Evolutionary conservation across 2,329 filamentous ascomycete species (phyloP).

Genomic region (Hyphodiscus sp.): DNA sequence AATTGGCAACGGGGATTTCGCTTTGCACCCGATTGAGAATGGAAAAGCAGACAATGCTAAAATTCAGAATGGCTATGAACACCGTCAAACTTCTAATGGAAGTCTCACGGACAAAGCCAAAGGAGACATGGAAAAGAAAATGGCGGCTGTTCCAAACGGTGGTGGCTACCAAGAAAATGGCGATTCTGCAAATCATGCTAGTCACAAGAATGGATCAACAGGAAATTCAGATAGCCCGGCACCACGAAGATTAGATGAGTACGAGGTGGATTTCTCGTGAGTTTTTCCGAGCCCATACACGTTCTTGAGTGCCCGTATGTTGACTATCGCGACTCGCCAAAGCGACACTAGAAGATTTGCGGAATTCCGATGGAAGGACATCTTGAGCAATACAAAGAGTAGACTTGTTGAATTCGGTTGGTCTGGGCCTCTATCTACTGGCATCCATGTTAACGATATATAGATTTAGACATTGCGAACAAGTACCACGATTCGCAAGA

Average conservation of each 20-base stretch:
- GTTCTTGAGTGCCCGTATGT: background rate
- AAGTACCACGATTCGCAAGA: background rate
- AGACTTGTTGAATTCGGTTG: background rate
- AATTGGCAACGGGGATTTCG: too few relatives aligned
- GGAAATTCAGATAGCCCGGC: background rate
- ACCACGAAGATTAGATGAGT: background rate
- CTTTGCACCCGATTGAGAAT: too few relatives aligned
- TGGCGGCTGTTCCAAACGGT: too few relatives aligned
- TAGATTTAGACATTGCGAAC: background rate
- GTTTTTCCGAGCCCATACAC: background rate
- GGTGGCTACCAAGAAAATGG: too few relatives aligned
- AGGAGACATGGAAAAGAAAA: too few relatives aligned
- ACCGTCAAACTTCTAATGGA: too few relatives aligned
- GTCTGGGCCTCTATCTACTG: background rate
- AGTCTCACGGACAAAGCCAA: too few relatives aligned
- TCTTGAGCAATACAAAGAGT: background rate
- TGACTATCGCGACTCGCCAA: background rate
- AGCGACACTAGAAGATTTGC: background rate
- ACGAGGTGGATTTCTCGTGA: background rate
- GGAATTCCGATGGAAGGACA: conserved; percentile 1
- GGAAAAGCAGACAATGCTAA: too few relatives aligned
- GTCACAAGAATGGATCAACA: background rate
- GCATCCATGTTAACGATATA: background rate
- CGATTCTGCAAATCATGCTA: background rate
- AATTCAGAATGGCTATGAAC: too few relatives aligned